A percentile compares a stretch with the other conserved stretches of the same genome.
These are phyloP conservation scores for Mallotus nudiflorus DNA, from an alignment of 345 rosid genomes.

Conservation along the genomic window DNA sequence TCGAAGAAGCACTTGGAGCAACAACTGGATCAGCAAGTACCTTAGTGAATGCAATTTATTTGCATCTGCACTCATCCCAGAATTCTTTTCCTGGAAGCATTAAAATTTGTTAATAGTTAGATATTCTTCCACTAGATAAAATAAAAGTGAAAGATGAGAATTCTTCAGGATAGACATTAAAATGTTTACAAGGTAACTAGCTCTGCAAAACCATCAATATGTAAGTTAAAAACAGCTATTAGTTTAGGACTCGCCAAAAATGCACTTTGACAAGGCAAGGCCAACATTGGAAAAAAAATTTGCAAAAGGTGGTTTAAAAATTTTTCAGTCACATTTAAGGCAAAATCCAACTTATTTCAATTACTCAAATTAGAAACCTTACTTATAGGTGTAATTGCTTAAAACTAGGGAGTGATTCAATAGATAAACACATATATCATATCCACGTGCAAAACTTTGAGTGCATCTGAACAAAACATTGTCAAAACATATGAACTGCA, in stretches of 20 bases:
- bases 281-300: neutral
- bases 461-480: neutral
- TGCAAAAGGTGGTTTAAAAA: neutral
- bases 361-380: neutral
- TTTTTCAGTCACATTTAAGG: neutral
- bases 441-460: neutral
- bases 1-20: constrained; percentile 82
- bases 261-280: no score
- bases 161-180: neutral
- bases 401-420: neutral
- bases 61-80: constrained; percentile 40
- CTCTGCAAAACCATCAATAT: neutral
- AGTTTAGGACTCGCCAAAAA: neutral
- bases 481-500: neutral
- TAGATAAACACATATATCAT: neutral
- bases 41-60: constrained; percentile 66
- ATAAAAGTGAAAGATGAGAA: neutral
- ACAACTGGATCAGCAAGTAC: constrained; percentile 75
- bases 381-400: neutral
- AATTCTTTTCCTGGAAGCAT: constrained; percentile 69
- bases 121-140: constrained; percentile 8
- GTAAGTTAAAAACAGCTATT: constrained; percentile 2
- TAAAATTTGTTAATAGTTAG: constrained; percentile 5
- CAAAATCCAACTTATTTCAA: neutral
- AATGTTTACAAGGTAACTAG: neutral